Conservation (phyloP, 2,329 filamentous ascomycete species). For the Nothophaeocryptopus gaeumannii region DNA sequence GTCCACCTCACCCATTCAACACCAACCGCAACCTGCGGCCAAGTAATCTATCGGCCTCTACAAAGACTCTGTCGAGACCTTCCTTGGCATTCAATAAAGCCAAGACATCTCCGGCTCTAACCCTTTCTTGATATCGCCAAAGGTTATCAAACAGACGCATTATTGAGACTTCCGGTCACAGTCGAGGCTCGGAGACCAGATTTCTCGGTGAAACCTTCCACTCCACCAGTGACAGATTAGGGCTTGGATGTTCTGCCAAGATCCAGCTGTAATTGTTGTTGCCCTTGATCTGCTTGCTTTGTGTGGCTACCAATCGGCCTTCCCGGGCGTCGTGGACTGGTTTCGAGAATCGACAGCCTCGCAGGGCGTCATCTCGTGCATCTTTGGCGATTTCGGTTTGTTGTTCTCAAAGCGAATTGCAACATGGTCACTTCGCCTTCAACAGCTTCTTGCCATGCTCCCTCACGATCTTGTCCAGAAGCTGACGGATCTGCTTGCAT, state of each 20-base stretch:
- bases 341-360: no score
- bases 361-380: no score
- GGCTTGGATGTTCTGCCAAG: no score
- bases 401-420: not conserved
- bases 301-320: no score
- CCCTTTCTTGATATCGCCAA: conserved; percentile 45
- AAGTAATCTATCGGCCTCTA: conserved; percentile 30
- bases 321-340: no score
- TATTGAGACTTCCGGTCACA: not conserved
- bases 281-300: no score
- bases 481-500: conserved; percentile 77
- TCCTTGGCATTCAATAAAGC: conserved; percentile 35
- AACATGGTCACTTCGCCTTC: conserved; percentile 30
- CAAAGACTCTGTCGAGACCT: conserved; percentile 32
- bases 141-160: conserved; percentile 41
- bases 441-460: conserved; percentile 66
- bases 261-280: no score
- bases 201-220: no score
- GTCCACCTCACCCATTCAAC: not conserved
- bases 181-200: no score
- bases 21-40: conserved; percentile 2
- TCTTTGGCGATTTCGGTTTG: no score
- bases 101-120: conserved; percentile 32
- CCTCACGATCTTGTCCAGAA: conserved; percentile 77
- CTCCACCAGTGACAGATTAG: no score